Evolutionary conservation across 2,329 filamentous ascomycete species (phyloP).

Genomic region (Trichoderma citrinoviride): DNA sequence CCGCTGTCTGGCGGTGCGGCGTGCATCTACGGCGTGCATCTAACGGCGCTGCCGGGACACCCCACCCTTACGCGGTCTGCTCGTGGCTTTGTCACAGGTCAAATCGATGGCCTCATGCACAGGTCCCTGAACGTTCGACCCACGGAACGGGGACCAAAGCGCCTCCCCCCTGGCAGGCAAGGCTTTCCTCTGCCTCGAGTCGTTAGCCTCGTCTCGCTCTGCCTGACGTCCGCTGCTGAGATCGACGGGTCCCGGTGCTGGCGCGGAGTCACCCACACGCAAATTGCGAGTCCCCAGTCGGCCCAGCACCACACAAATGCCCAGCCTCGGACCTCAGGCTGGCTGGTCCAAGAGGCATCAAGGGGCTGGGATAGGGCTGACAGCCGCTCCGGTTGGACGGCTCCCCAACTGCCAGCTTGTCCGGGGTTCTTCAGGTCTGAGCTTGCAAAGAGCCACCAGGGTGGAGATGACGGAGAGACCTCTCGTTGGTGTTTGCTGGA

Average conservation of each 20-base stretch:
- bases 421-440: conserved; percentile 26
- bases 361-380: conserved; percentile 23
- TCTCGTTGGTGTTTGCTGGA: conserved; percentile 23
- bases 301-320: conserved; percentile 13
- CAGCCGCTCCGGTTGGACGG: conserved; percentile 22
- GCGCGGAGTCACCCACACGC: conserved; percentile 8
- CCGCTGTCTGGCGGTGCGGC: background rate
- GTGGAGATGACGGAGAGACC: conserved; percentile 20
- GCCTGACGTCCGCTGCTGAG: conserved; percentile 18
- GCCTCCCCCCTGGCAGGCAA: conserved; percentile 14
- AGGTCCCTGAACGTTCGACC: conserved; percentile 15
- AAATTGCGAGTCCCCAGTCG: conserved; percentile 9
- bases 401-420: conserved; percentile 21
- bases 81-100: background rate
- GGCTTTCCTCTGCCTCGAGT: conserved; percentile 18
- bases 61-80: background rate
- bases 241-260: conserved; percentile 20
- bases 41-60: conserved; percentile 10
- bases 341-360: conserved; percentile 21
- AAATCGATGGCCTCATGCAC: conserved; percentile 11
- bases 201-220: conserved; percentile 21
- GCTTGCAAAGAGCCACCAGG: conserved; percentile 25
- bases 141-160: conserved; percentile 18
- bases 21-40: background rate
- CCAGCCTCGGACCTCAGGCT: conserved; percentile 21